phyloP scores from a whole-genome alignment of 306 rosid species.

The Luffa aegyptiaca region DNA sequence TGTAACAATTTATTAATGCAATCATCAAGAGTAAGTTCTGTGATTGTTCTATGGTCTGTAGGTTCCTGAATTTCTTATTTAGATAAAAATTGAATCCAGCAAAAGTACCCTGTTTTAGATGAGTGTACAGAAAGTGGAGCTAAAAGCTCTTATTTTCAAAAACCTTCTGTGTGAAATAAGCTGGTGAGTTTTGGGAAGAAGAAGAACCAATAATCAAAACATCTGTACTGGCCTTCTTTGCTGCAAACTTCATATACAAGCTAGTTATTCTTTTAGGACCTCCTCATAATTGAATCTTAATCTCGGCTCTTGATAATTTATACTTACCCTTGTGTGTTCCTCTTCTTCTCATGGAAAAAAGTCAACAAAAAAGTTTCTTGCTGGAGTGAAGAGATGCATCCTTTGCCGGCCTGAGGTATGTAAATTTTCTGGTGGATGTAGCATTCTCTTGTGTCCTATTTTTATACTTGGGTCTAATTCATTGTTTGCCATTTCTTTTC shows the following conservation, averaged over 20 bases:
- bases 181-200: not conserved
- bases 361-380: constrained; percentile 31
- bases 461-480: not conserved
- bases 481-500: not conserved
- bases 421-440: not conserved
- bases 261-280: not conserved
- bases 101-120: not conserved
- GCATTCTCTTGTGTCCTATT: not conserved
- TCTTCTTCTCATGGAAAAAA: constrained; percentile 12
- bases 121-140: not conserved
- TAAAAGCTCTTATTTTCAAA: not conserved
- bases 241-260: not conserved
- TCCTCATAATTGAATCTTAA: not conserved
- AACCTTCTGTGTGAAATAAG: not conserved
- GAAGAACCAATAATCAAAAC: not conserved
- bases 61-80: not conserved
- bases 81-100: not conserved
- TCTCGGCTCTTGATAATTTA: not conserved
- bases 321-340: not conserved
- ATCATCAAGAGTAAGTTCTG: not conserved
- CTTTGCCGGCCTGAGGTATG: constrained; percentile 63
- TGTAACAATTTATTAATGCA: not conserved
- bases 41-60: not conserved
- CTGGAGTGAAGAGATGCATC: constrained; percentile 47
- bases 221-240: not conserved